These are phyloP conservation scores for Anastatica hierochuntica DNA, from an alignment of 345 rosid genomes.

Conservation along the genomic window DNA sequence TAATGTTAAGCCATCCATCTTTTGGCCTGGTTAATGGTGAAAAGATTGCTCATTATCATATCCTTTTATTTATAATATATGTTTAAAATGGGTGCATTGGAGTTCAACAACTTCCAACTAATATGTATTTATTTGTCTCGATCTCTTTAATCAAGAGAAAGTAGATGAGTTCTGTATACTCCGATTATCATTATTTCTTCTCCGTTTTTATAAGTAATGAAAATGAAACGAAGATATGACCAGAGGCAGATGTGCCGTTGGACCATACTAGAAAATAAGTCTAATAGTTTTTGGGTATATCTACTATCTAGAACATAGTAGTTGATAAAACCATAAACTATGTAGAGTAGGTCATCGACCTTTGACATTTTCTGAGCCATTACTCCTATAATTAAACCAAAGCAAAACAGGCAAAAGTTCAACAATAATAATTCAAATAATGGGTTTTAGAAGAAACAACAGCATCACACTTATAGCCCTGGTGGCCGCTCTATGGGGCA, in stretches of 20 bases:
- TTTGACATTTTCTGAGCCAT: slow-evolving; percentile 7
- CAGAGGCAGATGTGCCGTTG: no score
- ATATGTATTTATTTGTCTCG: background rate
- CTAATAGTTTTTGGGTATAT: no score
- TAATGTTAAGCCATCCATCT: slow-evolving; percentile 1
- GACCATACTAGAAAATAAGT: no score
- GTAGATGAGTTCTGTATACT: slow-evolving; percentile 24
- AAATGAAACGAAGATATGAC: no score
- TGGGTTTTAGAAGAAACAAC: slow-evolving; percentile 23
- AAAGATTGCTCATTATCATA: slow-evolving; percentile 1
- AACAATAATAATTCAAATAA: slow-evolving; percentile 5
- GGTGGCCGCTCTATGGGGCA: slow-evolving; percentile 28
- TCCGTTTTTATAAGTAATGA: no score
- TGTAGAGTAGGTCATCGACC: slow-evolving; percentile 22
- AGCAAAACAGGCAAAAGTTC: background rate
- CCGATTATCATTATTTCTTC: no score
- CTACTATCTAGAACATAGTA: no score
- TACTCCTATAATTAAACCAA: slow-evolving; percentile 9
- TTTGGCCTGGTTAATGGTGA: background rate
- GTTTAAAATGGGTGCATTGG: slow-evolving; percentile 19
- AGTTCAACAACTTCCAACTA: slow-evolving; percentile 27
- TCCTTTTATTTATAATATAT: background rate
- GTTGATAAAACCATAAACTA: background rate
- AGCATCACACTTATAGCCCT: slow-evolving; percentile 21
- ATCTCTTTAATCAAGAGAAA: background rate